Percentiles rank a stretch among this genome's conserved stretches.
phyloP scores from a whole-genome alignment of 768 basidiomycete genomes.

The Xerocomellus chrysenteron region DNA sequence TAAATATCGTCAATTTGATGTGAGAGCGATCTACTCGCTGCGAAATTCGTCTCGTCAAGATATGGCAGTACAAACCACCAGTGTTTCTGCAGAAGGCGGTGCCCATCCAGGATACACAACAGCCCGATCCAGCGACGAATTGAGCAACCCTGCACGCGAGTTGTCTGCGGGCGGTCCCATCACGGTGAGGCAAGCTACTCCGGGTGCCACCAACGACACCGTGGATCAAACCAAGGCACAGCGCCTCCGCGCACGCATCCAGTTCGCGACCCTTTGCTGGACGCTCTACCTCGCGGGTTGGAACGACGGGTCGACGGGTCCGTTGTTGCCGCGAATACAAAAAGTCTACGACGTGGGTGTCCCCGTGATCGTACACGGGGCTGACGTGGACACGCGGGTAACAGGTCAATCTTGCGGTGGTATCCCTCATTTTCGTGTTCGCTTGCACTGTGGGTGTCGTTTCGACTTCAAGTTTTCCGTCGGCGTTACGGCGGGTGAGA shows the following conservation, averaged over 20 bases:
- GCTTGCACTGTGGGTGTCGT: slow-evolving; percentile 35
- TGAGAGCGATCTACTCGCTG: neutral
- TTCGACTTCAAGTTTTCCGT: too few species aligned
- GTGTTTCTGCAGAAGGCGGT: neutral
- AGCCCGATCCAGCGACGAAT: slow-evolving; percentile 3
- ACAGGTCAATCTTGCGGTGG: slow-evolving; percentile 39
- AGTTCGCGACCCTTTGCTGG: slow-evolving; percentile 36
- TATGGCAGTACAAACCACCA: slow-evolving; percentile 19
- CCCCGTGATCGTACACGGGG: neutral
- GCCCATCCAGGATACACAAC: slow-evolving; percentile 9
- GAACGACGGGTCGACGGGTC: slow-evolving; percentile 41
- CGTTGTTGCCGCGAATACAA: slow-evolving; percentile 39
- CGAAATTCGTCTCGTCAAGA: neutral
- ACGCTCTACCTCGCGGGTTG: slow-evolving; percentile 37
- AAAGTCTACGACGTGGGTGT: slow-evolving; percentile 35
- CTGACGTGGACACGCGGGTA: neutral
- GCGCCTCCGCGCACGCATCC: slow-evolving; percentile 24
- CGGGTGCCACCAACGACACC: neutral
- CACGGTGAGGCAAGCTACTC: neutral
- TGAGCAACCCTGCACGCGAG: slow-evolving; percentile 4
- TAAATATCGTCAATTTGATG: neutral
- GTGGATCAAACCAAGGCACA: slow-evolving; percentile 21
- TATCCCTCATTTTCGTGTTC: slow-evolving; percentile 45
- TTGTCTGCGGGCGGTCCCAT: neutral
- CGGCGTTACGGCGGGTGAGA: too few species aligned